These are phyloP conservation scores for Paraphaeosphaeria sporulosa DNA, from an alignment of 2,329 filamentous ascomycete species.

Conservation along the genomic window DNA sequence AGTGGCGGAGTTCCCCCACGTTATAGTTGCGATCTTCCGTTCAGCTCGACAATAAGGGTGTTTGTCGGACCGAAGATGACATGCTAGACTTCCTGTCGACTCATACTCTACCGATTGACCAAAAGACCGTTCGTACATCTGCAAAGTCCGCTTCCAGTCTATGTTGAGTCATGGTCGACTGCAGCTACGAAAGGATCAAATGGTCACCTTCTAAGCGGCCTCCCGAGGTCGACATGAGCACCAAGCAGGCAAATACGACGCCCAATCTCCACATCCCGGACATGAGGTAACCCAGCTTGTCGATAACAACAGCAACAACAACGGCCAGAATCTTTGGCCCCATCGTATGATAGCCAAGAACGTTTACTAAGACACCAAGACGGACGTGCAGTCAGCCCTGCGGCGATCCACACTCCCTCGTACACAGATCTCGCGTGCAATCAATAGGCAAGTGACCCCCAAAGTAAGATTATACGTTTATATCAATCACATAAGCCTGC, in stretches of 20 bases:
- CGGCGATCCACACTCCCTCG: not conserved
- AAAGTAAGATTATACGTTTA: not conserved
- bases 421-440: not conserved
- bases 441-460: not conserved
- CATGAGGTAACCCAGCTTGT: not conserved
- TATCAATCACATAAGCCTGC: not conserved
- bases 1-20: not conserved
- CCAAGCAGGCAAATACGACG: not conserved
- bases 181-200: not conserved
- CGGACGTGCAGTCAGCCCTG: constrained; percentile 1
- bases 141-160: not conserved
- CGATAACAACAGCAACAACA: too few relatives aligned
- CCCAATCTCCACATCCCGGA: not conserved
- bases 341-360: not conserved
- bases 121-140: not conserved
- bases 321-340: not conserved
- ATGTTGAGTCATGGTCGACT: not conserved
- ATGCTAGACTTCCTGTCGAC: too few relatives aligned
- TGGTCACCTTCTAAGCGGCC: not conserved
- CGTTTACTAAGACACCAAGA: not conserved
- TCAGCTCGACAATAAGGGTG: constrained; percentile 13
- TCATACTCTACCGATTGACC: not conserved
- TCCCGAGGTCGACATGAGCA: not conserved
- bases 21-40: not conserved
- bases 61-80: constrained; percentile 3